phyloP scores from a whole-genome alignment of 257 asterid species.

The Hygrophila difformis region DNA sequence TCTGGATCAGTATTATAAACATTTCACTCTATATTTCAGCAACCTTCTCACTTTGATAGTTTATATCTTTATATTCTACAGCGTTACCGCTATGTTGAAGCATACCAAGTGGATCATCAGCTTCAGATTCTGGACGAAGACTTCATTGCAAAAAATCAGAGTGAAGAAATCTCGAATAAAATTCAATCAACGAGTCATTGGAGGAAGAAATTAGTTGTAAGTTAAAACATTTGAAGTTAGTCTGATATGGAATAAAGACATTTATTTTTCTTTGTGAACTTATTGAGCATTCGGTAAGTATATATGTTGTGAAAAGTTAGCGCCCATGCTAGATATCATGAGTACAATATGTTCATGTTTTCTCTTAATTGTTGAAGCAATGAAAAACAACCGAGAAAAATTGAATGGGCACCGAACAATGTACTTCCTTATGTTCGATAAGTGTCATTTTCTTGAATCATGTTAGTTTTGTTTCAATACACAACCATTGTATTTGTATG shows the following conservation, averaged over 20 bases:
- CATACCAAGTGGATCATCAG: conserved; percentile 67
- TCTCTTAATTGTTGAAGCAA: not conserved
- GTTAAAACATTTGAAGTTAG: conserved; percentile 21
- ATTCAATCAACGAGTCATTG: conserved; percentile 49
- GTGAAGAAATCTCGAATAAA: conserved; percentile 39
- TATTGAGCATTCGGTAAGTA: not conserved
- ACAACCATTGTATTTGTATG: too few species aligned
- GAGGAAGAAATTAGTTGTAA: conserved; percentile 84
- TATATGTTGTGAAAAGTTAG: not conserved
- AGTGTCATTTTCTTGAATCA: too few species aligned
- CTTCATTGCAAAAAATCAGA: conserved; percentile 36
- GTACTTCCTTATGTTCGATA: too few species aligned
- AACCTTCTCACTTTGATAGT: conserved; percentile 15
- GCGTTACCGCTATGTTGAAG: conserved; percentile 83
- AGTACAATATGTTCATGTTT: too few species aligned
- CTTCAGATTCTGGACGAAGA: conserved; percentile 64
- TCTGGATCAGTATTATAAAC: not conserved
- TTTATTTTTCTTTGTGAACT: not conserved
- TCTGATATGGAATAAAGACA: not conserved
- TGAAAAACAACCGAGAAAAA: too few species aligned
- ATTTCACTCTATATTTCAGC: not conserved
- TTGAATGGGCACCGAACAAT: too few species aligned
- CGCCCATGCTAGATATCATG: too few species aligned
- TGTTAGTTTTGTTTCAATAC: too few species aligned
- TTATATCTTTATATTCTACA: conserved; percentile 24